These are phyloP conservation scores for Fusarium protoensiforme DNA, from an alignment of 2,329 filamentous ascomycete species.

Conservation along the genomic window DNA sequence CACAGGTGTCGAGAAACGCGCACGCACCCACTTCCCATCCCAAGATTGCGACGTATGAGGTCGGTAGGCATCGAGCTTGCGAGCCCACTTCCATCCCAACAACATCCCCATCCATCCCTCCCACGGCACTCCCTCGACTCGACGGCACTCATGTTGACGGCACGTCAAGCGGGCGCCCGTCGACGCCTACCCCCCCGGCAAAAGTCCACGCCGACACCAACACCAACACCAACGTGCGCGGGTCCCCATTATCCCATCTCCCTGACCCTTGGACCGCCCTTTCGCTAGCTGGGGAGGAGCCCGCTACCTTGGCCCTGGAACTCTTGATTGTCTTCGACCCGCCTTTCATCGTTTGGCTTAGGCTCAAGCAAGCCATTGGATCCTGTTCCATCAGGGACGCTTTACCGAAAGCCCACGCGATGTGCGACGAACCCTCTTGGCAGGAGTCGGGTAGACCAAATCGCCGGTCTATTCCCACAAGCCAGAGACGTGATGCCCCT, in stretches of 20 bases:
- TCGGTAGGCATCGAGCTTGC: neutral
- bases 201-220: slow-evolving; percentile 8
- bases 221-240: neutral
- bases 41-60: slow-evolving; percentile 18
- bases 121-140: slow-evolving; percentile 27
- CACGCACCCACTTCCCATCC: slow-evolving; percentile 32
- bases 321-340: slow-evolving; percentile 28
- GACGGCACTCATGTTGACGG: slow-evolving; percentile 37
- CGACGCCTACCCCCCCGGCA: slow-evolving; percentile 10
- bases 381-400: slow-evolving; percentile 6
- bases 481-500: slow-evolving; percentile 3
- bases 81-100: slow-evolving; percentile 7
- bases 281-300: slow-evolving; percentile 16
- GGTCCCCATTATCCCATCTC: slow-evolving; percentile 7
- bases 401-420: slow-evolving; percentile 13
- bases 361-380: slow-evolving; percentile 13
- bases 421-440: slow-evolving; percentile 28
- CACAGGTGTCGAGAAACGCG: slow-evolving; percentile 29
- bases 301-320: slow-evolving; percentile 38
- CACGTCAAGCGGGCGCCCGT: slow-evolving; percentile 39
- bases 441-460: slow-evolving; percentile 7
- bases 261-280: slow-evolving; percentile 33
- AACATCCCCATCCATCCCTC: neutral
- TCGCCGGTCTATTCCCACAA: slow-evolving; percentile 27
- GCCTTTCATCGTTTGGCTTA: slow-evolving; percentile 5